Conservation (phyloP, 2,329 filamentous ascomycete genomes). For the Fusarium sp. region DNA sequence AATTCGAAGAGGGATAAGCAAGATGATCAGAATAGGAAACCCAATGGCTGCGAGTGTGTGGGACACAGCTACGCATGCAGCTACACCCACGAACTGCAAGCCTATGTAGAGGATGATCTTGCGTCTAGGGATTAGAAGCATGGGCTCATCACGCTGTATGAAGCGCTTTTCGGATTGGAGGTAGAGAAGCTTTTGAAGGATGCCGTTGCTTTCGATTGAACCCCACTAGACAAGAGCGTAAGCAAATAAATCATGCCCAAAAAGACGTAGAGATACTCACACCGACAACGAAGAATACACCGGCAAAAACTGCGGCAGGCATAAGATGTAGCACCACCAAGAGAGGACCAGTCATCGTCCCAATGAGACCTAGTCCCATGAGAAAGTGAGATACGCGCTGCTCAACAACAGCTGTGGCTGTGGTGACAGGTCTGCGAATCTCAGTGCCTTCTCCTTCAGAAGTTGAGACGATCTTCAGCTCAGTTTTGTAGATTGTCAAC, state of each 20-base stretch:
- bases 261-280: not conserved
- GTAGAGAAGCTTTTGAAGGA: conserved; percentile 6
- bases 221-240: not conserved
- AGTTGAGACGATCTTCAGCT: not conserved
- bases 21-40: conserved; percentile 1
- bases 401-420: conserved; percentile 8
- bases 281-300: conserved; percentile 10
- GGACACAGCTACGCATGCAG: not conserved
- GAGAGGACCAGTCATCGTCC: conserved; percentile 8
- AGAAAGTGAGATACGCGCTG: conserved; percentile 7
- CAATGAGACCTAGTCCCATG: conserved; percentile 3
- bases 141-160: conserved; percentile 3
- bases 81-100: not conserved
- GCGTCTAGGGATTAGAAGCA: not conserved
- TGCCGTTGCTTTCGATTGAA: conserved; percentile 8
- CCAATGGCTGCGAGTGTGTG: conserved; percentile 7
- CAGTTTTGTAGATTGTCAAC: conserved; percentile 1
- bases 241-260: not conserved
- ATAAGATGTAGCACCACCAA: conserved; percentile 5
- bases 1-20: not conserved
- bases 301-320: conserved; percentile 4
- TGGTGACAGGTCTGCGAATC: not conserved
- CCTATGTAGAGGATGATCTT: conserved; percentile 6
- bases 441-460: conserved; percentile 1
- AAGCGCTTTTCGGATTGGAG: conserved; percentile 12